Conservation (phyloP, 768 basidiomycete species). For the Pleurotus sapidus region DNA sequence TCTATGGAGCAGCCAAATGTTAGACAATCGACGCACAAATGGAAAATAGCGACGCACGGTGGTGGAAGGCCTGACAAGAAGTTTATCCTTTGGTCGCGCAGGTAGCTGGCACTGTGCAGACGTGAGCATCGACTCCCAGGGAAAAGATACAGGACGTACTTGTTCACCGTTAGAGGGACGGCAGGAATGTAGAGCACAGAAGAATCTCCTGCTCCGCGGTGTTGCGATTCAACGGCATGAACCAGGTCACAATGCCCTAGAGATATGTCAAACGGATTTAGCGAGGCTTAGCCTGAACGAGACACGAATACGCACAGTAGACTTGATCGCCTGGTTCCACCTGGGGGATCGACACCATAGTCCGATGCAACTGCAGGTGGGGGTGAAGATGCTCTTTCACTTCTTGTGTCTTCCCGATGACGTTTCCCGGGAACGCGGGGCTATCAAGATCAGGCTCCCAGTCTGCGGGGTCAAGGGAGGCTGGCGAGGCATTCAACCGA, state of each 20-base stretch:
- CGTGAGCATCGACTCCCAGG: neutral
- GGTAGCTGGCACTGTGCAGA: slow-evolving; percentile 38
- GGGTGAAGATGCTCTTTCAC: slow-evolving; percentile 56
- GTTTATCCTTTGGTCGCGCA: slow-evolving; percentile 45
- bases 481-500: slow-evolving; percentile 11
- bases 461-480: slow-evolving; percentile 39
- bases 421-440: slow-evolving; percentile 52
- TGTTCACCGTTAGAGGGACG: slow-evolving; percentile 46
- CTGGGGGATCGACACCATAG: slow-evolving; percentile 55
- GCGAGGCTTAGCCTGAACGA: neutral
- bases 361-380: slow-evolving; percentile 51
- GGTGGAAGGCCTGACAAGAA: slow-evolving; percentile 47
- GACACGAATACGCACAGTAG: slow-evolving; percentile 35
- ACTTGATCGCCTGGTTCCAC: slow-evolving; percentile 67
- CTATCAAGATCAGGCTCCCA: slow-evolving; percentile 56
- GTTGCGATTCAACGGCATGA: slow-evolving; percentile 52
- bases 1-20: slow-evolving; percentile 18
- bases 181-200: slow-evolving; percentile 59
- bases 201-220: slow-evolving; percentile 45
- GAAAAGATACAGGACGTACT: slow-evolving; percentile 26
- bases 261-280: neutral
- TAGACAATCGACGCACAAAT: neutral
- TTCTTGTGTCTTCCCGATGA: slow-evolving; percentile 53
- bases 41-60: slow-evolving; percentile 31
- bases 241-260: slow-evolving; percentile 54